Evolutionary conservation across 2,329 filamentous ascomycete genomes (phyloP).

Genomic region (Penicillium aurantiogriseum): DNA sequence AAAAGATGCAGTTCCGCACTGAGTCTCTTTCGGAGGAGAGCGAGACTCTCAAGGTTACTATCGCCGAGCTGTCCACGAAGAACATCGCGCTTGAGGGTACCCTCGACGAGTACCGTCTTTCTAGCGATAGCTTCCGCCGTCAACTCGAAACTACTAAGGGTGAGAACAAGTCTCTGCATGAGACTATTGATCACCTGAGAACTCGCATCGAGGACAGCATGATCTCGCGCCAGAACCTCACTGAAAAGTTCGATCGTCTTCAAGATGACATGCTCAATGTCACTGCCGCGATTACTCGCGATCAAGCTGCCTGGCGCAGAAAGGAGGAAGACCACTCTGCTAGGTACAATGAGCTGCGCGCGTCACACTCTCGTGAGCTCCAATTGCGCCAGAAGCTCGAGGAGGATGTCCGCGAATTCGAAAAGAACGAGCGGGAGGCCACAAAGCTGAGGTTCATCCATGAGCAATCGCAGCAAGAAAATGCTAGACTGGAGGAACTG

Average conservation of each 20-base stretch:
- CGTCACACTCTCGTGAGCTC: slow-evolving; percentile 66
- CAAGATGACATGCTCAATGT: slow-evolving; percentile 84
- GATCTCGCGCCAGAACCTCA: slow-evolving; percentile 78
- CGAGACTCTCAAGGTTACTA: slow-evolving; percentile 52
- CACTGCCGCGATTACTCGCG: slow-evolving; percentile 74
- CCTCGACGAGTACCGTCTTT: slow-evolving; percentile 63
- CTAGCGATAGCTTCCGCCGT: slow-evolving; percentile 58
- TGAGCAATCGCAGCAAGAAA: slow-evolving; percentile 59
- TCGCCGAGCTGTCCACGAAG: slow-evolving; percentile 56
- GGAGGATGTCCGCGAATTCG: slow-evolving; percentile 59
- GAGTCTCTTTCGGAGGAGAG: slow-evolving; percentile 69
- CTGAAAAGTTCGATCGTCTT: slow-evolving; percentile 76
- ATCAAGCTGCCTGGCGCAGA: slow-evolving; percentile 75
- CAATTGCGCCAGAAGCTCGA: slow-evolving; percentile 62
- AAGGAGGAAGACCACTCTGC: slow-evolving; percentile 59
- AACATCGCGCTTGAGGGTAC: slow-evolving; percentile 61
- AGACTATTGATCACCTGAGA: slow-evolving; percentile 69
- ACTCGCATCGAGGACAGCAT: slow-evolving; percentile 83
- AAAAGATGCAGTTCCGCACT: slow-evolving; percentile 62
- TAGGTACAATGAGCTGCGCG: slow-evolving; percentile 55
- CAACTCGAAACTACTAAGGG: slow-evolving; percentile 51
- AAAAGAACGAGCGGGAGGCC: slow-evolving; percentile 71
- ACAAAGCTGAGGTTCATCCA: slow-evolving; percentile 77
- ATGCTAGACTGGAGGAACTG: slow-evolving; percentile 63
- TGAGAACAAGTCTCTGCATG: slow-evolving; percentile 71